Conservation (phyloP, 306 rosid genomes). For the Pyrus betulifolia region DNA sequence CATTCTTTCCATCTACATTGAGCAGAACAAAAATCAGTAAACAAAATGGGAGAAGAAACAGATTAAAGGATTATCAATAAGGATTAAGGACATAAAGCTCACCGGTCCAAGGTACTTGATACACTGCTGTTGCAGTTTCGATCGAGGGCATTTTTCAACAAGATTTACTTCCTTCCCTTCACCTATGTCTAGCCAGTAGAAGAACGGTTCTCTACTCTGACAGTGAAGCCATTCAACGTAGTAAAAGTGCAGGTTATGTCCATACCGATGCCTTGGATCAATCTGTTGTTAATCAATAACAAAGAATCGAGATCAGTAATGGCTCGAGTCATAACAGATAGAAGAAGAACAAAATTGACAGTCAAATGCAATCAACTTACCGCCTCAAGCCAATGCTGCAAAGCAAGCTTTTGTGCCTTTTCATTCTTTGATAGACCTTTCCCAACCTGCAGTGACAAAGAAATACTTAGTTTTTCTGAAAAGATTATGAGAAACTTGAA, state of each 20-base stretch:
- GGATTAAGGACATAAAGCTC: conserved; percentile 29
- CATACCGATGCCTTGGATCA: conserved; percentile 96
- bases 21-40: conserved; percentile 6
- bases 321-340: conserved; percentile 7
- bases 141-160: conserved; percentile 64
- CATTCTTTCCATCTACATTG: conserved; percentile 79
- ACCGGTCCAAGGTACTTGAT: conserved; percentile 98
- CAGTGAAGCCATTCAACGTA: conserved; percentile 84
- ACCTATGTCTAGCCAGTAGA: conserved; percentile 99
- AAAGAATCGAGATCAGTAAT: conserved; percentile 21
- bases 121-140: conserved; percentile 83
- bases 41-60: neutral
- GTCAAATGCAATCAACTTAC: conserved; percentile 40
- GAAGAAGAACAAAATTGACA: neutral
- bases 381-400: conserved; percentile 99
- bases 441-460: conserved; percentile 68
- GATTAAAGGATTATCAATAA: conserved; percentile 5
- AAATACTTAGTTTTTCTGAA: conserved; percentile 1
- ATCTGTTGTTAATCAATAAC: conserved; percentile 41
- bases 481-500: neutral
- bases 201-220: conserved; percentile 88
- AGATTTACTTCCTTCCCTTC: conserved; percentile 90
- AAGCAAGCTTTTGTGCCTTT: conserved; percentile 91
- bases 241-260: conserved; percentile 90
- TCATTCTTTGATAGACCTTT: conserved; percentile 87